A percentile compares a stretch with the other conserved stretches of the same genome.
Evolutionary conservation across 768 basidiomycete genomes (phyloP).

Genomic region (Boletus pseudo-olivaceus): DNA sequence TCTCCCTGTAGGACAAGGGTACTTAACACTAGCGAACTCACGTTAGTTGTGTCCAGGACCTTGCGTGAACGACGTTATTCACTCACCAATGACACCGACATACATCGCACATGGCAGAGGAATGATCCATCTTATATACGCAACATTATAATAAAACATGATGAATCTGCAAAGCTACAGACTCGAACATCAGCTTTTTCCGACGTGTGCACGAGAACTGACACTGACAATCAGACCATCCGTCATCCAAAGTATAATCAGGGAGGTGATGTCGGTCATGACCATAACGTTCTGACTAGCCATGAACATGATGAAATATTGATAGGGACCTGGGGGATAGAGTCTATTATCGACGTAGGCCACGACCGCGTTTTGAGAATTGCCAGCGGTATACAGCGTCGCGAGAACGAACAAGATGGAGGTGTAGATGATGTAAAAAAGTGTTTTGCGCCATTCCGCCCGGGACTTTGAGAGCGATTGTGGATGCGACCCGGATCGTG

Average conservation of each 20-base stretch:
- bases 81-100: conserved; percentile 21
- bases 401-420: conserved; percentile 25
- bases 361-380: conserved; percentile 27
- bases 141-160: conserved; percentile 18
- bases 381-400: conserved; percentile 27
- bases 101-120: conserved; percentile 26
- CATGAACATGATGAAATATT: conserved; percentile 25
- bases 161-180: conserved; percentile 25
- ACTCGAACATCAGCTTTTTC: not conserved
- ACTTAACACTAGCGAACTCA: conserved; percentile 15
- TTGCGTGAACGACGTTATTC: not conserved
- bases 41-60: not conserved
- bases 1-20: conserved; percentile 18
- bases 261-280: conserved; percentile 21
- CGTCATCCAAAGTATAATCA: conserved; percentile 31
- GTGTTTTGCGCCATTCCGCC: conserved; percentile 14
- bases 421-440: conserved; percentile 29
- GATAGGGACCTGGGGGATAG: conserved; percentile 25
- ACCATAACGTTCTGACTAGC: conserved; percentile 20
- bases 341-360: conserved; percentile 29
- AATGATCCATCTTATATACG: conserved; percentile 24
- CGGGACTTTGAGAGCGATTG: not conserved
- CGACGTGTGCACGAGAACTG: not conserved
- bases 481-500: conserved; percentile 6
- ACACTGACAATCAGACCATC: conserved; percentile 27